Evolutionary conservation across 2,329 filamentous ascomycete genomes (phyloP).

Genomic region (Ophiosphaerella narmari): DNA sequence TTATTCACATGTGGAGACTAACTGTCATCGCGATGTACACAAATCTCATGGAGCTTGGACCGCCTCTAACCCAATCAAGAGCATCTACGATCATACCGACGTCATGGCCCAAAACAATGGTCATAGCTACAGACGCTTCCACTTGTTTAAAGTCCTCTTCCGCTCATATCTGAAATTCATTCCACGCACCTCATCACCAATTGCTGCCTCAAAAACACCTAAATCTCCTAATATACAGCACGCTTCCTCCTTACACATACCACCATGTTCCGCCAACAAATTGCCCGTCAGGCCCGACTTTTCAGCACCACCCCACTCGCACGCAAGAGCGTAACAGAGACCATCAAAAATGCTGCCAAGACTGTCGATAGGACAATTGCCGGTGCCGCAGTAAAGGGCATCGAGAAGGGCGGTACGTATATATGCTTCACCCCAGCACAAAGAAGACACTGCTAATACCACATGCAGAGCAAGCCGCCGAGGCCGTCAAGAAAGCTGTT

Average conservation of each 20-base stretch:
- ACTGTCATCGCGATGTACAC: not conserved
- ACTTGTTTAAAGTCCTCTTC: slow-evolving; percentile 22
- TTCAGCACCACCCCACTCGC: slow-evolving; percentile 59
- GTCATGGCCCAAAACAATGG: slow-evolving; percentile 21
- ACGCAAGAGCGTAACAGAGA: slow-evolving; percentile 59
- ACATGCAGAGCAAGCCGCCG: slow-evolving; percentile 55
- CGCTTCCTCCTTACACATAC: slow-evolving; percentile 7
- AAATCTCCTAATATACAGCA: slow-evolving; percentile 1
- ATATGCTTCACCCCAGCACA: not conserved
- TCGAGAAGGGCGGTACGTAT: slow-evolving; percentile 65
- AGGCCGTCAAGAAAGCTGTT: slow-evolving; percentile 45
- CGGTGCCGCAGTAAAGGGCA: slow-evolving; percentile 63
- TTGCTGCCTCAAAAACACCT: slow-evolving; percentile 1
- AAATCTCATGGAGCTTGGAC: slow-evolving; percentile 15
- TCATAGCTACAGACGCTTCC: slow-evolving; percentile 6
- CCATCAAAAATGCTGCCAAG: slow-evolving; percentile 63
- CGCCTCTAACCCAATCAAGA: slow-evolving; percentile 7
- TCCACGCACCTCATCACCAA: slow-evolving; percentile 6
- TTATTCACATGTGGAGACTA: not conserved
- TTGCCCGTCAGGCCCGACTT: slow-evolving; percentile 52
- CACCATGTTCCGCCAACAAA: slow-evolving; percentile 53
- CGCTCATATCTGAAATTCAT: slow-evolving; percentile 3
- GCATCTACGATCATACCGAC: slow-evolving; percentile 22
- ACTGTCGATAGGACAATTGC: slow-evolving; percentile 61
- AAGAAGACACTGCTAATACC: slow-evolving; percentile 12